Percentiles rank a stretch among this genome's conserved stretches.
Evolutionary conservation across 1,139 yeast species (phyloP).

Genomic region (Protomyces gravidus): DNA sequence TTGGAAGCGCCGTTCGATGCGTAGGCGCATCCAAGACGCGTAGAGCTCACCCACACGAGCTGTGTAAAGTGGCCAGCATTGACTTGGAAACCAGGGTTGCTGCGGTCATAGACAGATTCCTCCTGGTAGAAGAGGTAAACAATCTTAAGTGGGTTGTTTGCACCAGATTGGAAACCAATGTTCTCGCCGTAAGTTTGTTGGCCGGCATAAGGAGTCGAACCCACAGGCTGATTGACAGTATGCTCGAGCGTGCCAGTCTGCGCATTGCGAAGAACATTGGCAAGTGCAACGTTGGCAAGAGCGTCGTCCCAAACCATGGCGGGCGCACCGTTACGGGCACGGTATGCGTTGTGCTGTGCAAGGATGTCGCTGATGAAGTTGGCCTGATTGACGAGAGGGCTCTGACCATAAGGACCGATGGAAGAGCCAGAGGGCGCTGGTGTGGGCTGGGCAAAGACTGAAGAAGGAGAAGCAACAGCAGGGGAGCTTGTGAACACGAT

Average conservation of each 20-base stretch:
- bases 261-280: conserved; percentile 61
- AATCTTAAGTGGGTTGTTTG: conserved; percentile 47
- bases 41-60: conserved; percentile 70
- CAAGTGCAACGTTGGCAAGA: conserved; percentile 44
- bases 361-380: conserved; percentile 38
- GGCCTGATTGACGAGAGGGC: conserved; percentile 31
- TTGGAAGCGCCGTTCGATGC: conserved; percentile 41
- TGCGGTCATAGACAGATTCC: conserved; percentile 53
- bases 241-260: conserved; percentile 70
- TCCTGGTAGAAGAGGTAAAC: conserved; percentile 75
- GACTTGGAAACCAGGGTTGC: conserved; percentile 49
- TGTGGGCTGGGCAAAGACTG: not conserved
- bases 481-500: conserved; percentile 16
- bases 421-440: conserved; percentile 16
- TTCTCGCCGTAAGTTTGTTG: conserved; percentile 66
- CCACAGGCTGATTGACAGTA: conserved; percentile 51
- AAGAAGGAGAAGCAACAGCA: conserved; percentile 10
- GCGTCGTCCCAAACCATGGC: conserved; percentile 60
- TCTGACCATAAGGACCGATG: conserved; percentile 33
- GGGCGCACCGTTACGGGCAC: conserved; percentile 62
- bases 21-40: conserved; percentile 71
- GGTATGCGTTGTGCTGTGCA: conserved; percentile 61
- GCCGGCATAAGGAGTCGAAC: conserved; percentile 44
- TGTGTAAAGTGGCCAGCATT: conserved; percentile 76
- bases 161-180: conserved; percentile 51